phyloP scores from a whole-genome alignment of 805 yeast species.

The Candida orba region DNA sequence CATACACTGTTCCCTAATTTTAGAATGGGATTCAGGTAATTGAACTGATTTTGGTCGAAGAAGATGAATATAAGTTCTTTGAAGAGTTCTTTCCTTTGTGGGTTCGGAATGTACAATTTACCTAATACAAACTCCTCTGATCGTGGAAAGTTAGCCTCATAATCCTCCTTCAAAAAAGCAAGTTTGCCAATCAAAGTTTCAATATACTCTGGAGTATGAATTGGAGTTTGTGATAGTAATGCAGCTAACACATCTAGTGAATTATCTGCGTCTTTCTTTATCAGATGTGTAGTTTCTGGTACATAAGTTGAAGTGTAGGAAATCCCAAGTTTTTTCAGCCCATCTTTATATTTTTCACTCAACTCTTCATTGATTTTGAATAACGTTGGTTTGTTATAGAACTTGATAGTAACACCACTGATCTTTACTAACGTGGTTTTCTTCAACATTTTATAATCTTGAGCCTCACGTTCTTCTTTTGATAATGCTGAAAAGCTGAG shows the following conservation, averaged over 20 bases:
- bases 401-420: slow-evolving; percentile 8
- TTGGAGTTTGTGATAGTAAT: slow-evolving; percentile 24
- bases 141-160: slow-evolving; percentile 22
- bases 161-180: slow-evolving; percentile 12
- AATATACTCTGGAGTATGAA: slow-evolving; percentile 21
- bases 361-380: slow-evolving; percentile 10
- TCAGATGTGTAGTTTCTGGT: slow-evolving; percentile 21
- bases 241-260: slow-evolving; percentile 28
- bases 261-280: slow-evolving; percentile 16
- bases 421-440: slow-evolving; percentile 16
- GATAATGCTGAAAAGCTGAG: background rate
- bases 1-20: slow-evolving; percentile 2
- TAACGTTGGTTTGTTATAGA: slow-evolving; percentile 11
- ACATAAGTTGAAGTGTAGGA: slow-evolving; percentile 17
- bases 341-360: slow-evolving; percentile 4
- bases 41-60: slow-evolving; percentile 17
- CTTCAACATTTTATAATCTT: background rate
- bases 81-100: slow-evolving; percentile 20
- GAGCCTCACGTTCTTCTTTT: slow-evolving; percentile 2
- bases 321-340: slow-evolving; percentile 23
- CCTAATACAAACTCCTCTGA: slow-evolving; percentile 18
- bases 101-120: slow-evolving; percentile 17
- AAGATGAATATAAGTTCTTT: slow-evolving; percentile 20
- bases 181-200: slow-evolving; percentile 13
- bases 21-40: slow-evolving; percentile 19